phyloP scores from a whole-genome alignment of 2,329 filamentous ascomycete species.

The Daldinia eschscholtzii region DNA sequence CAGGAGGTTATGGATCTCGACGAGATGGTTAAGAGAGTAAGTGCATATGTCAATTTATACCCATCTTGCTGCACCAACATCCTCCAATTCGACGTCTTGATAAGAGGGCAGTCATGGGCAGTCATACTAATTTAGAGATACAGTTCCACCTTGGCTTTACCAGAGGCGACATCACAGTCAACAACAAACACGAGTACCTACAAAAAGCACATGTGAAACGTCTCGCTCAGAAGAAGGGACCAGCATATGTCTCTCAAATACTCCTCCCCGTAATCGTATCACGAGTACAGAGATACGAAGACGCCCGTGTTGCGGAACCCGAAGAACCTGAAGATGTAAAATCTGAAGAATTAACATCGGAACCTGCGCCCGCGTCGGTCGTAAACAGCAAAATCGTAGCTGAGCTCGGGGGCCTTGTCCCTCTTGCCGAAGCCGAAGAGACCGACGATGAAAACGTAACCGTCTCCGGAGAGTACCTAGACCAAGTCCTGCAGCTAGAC shows the following conservation, averaged over 20 bases:
- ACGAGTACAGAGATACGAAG: conserved; percentile 35
- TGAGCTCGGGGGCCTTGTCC: conserved; percentile 34
- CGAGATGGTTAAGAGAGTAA: conserved; percentile 76
- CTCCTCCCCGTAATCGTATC: conserved; percentile 33
- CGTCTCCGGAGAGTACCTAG: conserved; percentile 40
- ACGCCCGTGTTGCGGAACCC: conserved; percentile 12
- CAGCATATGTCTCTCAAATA: conserved; percentile 10
- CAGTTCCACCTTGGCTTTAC: conserved; percentile 90
- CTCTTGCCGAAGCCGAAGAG: conserved; percentile 7
- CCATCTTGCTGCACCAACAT: too few species aligned
- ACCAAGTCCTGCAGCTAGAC: conserved; percentile 42
- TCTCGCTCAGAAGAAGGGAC: not conserved
- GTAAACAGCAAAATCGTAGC: conserved; percentile 18
- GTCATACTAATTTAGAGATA: conserved; percentile 35
- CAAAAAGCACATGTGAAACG: conserved; percentile 60
- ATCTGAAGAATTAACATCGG: not conserved
- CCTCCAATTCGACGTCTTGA: not conserved
- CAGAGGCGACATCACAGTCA: conserved; percentile 87
- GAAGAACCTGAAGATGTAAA: not conserved
- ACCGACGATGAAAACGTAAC: not conserved
- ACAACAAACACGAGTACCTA: conserved; percentile 83
- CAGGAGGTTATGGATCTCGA: conserved; percentile 79
- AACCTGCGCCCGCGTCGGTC: not conserved
- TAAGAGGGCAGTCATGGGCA: conserved; percentile 35
- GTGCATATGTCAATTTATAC: conserved; percentile 47